These are phyloP conservation scores for Leccinum subrobustum DNA, from an alignment of 1,284 basidiomycete genomes.

Conservation along the genomic window DNA sequence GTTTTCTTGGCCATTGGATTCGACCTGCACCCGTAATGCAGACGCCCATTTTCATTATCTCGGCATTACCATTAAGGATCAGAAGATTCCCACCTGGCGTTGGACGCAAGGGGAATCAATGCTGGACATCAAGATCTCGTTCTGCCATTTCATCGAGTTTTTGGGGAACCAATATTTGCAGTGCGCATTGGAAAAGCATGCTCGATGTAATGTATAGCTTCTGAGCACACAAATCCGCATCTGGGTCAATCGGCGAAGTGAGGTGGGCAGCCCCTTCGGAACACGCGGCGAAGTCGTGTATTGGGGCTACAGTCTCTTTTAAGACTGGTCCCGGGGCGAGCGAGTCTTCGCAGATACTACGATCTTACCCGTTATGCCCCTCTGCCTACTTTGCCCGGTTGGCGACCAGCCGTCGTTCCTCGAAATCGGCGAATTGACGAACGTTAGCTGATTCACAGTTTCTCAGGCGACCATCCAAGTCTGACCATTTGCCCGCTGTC, in stretches of 20 bases:
- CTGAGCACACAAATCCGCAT: slow-evolving; percentile 24
- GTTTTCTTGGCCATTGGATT: not conserved
- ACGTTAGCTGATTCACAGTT: slow-evolving; percentile 13
- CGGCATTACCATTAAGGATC: slow-evolving; percentile 17
- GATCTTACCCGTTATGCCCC: slow-evolving; percentile 27
- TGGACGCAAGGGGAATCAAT: not conserved
- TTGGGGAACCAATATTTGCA: slow-evolving; percentile 10
- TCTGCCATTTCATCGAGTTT: slow-evolving; percentile 3
- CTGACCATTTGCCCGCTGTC: slow-evolving; percentile 10
- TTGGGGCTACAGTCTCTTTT: slow-evolving; percentile 34
- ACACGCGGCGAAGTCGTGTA: slow-evolving; percentile 36
- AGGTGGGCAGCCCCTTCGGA: slow-evolving; percentile 28
- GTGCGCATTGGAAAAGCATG: slow-evolving; percentile 31
- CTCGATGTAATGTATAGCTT: slow-evolving; percentile 17
- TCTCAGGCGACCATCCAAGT: not conserved
- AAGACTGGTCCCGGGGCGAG: slow-evolving; percentile 22
- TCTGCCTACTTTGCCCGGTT: slow-evolving; percentile 29
- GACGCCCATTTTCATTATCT: slow-evolving; percentile 17
- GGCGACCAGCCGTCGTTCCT: slow-evolving; percentile 25
- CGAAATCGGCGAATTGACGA: slow-evolving; percentile 18
- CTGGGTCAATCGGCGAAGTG: slow-evolving; percentile 23
- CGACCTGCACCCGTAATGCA: slow-evolving; percentile 2
- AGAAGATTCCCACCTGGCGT: slow-evolving; percentile 25
- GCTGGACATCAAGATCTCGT: slow-evolving; percentile 1
- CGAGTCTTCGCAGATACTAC: slow-evolving; percentile 16